phyloP scores from a whole-genome alignment of 106 monocot genomes.

The Ottelia alismoides region DNA sequence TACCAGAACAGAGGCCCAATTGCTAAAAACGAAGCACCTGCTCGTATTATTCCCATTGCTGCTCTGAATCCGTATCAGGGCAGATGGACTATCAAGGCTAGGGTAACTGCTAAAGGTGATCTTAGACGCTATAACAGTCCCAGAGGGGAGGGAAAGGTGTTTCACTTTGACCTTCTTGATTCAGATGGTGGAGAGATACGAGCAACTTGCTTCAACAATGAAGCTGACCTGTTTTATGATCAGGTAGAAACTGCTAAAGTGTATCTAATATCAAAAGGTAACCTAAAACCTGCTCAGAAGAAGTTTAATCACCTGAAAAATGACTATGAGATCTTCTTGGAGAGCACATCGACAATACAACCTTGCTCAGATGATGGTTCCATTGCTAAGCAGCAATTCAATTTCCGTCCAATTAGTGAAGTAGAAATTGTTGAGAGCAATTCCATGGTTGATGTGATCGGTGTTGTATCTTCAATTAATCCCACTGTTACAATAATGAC shows the following conservation, averaged over 20 bases:
- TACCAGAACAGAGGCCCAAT: conserved; percentile 66
- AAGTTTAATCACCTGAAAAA: conserved; percentile 85
- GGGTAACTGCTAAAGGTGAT: conserved; percentile 26
- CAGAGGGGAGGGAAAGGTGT: conserved; percentile 94
- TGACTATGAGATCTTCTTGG: conserved; percentile 90
- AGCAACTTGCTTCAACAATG: conserved; percentile 81
- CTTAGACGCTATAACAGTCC: conserved; percentile 35
- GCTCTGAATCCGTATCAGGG: conserved; percentile 29
- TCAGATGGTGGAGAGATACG: conserved; percentile 93
- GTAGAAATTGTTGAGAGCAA: conserved; percentile 75
- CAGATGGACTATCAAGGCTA: conserved; percentile 28
- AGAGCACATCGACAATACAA: conserved; percentile 56
- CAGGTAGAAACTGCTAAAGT: conserved; percentile 74
- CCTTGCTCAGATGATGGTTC: conserved; percentile 56
- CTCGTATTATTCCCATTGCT: conserved; percentile 20
- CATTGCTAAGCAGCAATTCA: conserved; percentile 79
- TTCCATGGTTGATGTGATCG: conserved; percentile 79
- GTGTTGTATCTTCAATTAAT: conserved; percentile 48
- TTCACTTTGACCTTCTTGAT: conserved; percentile 98
- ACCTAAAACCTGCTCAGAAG: conserved; percentile 79
- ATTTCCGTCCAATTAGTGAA: conserved; percentile 54
- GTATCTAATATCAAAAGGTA: conserved; percentile 80
- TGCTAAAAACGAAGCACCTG: conserved; percentile 62
- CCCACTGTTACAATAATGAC: conserved; percentile 68
- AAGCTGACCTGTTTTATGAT: conserved; percentile 73